Evolutionary conservation across 768 basidiomycete genomes (phyloP).

Genomic region (Suillus paluster): DNA sequence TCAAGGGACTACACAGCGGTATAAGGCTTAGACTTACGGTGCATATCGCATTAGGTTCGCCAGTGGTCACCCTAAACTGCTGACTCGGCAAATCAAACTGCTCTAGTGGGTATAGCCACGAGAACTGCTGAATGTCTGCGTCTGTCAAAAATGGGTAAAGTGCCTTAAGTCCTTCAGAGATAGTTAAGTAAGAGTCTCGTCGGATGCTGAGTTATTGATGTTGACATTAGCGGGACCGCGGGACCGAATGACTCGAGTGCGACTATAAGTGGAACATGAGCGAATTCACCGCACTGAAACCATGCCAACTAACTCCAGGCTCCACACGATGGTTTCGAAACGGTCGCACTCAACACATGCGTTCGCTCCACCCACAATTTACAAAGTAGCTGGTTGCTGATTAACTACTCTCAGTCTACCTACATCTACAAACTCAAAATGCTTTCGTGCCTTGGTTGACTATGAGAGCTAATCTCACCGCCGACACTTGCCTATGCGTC

Average conservation of each 20-base stretch:
- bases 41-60: slow-evolving; percentile 54
- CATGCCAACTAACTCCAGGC: no score
- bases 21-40: slow-evolving; percentile 45
- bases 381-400: no score
- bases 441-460: no score
- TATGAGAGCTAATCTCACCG: no score
- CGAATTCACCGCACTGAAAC: slow-evolving; percentile 49
- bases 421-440: no score
- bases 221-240: not conserved
- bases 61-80: slow-evolving; percentile 50
- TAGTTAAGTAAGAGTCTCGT: slow-evolving; percentile 56
- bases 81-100: slow-evolving; percentile 48
- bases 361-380: no score
- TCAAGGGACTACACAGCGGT: no score
- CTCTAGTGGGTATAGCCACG: slow-evolving; percentile 46
- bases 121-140: slow-evolving; percentile 41
- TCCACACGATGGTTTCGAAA: no score
- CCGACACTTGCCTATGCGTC: no score
- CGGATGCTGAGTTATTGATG: slow-evolving; percentile 51
- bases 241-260: slow-evolving; percentile 1
- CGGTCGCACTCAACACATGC: no score
- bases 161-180: slow-evolving; percentile 40
- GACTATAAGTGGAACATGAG: slow-evolving; percentile 59
- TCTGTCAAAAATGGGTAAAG: slow-evolving; percentile 53
- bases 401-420: no score